Evolutionary conservation across 2,329 filamentous ascomycete species (phyloP).

Genomic region (Myriosclerotinia scirpicola): DNA sequence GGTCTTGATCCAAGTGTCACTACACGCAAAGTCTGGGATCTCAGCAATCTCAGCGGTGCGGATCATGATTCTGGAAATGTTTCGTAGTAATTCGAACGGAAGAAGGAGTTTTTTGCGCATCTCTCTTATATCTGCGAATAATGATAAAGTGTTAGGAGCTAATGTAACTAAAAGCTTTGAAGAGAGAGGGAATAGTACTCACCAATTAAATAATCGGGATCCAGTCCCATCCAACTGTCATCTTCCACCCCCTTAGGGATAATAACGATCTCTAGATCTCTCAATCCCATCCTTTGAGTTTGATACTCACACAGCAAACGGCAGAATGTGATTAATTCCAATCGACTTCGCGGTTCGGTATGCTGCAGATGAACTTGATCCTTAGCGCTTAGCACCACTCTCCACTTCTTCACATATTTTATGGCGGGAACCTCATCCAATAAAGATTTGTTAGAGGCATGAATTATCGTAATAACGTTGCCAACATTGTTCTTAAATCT

Average conservation of each 20-base stretch:
- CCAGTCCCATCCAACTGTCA: no score
- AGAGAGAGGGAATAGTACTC: background rate
- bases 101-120: background rate
- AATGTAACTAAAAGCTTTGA: background rate
- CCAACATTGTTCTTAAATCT: background rate
- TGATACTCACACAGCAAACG: background rate
- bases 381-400: background rate
- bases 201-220: no score
- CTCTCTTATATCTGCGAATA: background rate
- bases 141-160: background rate
- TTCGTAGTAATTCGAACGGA: background rate
- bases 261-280: background rate
- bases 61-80: background rate
- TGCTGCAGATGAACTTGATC: background rate
- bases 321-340: background rate
- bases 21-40: background rate
- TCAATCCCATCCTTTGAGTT: background rate
- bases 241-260: background rate
- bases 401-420: background rate
- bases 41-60: background rate
- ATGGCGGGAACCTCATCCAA: background rate
- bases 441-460: no score
- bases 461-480: background rate
- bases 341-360: background rate
- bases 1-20: background rate